These are phyloP conservation scores for Pythium grandisporangium DNA, from an alignment of 352 stramenopile genomes.

Conservation along the genomic window DNA sequence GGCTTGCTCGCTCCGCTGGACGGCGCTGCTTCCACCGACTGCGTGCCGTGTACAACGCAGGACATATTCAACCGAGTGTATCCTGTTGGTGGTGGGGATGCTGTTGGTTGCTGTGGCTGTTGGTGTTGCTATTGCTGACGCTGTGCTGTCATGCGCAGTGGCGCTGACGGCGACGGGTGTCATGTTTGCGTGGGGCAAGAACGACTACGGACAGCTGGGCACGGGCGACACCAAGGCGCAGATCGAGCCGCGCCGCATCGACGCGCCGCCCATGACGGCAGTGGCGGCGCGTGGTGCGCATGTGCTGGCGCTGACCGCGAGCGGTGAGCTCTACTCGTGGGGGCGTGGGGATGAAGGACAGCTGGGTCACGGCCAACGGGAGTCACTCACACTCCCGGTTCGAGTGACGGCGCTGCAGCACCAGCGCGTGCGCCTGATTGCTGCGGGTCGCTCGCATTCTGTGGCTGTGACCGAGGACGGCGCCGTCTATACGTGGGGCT, in stretches of 20 bases:
- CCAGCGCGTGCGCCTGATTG: conserved; percentile 12
- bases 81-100: too few relatives aligned
- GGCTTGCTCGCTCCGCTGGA: too few relatives aligned
- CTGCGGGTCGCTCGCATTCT: conserved; percentile 53
- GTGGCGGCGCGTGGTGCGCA: conserved; percentile 68
- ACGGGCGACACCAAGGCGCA: conserved; percentile 23
- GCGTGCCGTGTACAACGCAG: neutral
- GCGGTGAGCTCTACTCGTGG: conserved; percentile 80
- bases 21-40: neutral
- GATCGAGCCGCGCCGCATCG: conserved; percentile 21
- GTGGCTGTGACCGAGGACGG: conserved; percentile 37
- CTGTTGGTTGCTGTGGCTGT: neutral
- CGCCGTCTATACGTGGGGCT: conserved; percentile 22
- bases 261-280: conserved; percentile 19
- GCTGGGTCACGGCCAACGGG: conserved; percentile 19
- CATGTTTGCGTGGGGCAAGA: conserved; percentile 33
- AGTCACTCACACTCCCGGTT: conserved; percentile 8
- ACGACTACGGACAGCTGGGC: conserved; percentile 27
- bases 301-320: conserved; percentile 48
- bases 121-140: neutral
- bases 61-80: too few relatives aligned
- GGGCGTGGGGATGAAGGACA: conserved; percentile 78
- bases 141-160: conserved; percentile 14
- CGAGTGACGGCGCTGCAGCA: conserved; percentile 6
- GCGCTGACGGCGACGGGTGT: conserved; percentile 15